These are phyloP conservation scores for Crataegus laevigata DNA, from an alignment of 306 rosid species.

Conservation along the genomic window DNA sequence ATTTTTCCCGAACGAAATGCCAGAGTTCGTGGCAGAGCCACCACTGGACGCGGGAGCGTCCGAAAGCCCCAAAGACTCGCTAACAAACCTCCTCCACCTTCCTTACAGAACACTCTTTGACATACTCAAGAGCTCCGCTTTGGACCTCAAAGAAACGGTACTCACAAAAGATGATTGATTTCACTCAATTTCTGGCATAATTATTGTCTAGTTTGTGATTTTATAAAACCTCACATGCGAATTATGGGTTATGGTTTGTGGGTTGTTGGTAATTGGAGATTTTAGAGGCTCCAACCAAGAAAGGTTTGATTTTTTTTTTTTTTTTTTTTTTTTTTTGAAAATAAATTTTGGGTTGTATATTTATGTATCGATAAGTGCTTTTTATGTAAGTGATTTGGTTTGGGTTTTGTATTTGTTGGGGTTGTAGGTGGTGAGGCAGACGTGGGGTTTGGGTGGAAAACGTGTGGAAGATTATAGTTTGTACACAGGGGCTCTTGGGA, in stretches of 20 bases:
- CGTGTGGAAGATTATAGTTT: slow-evolving; percentile 53
- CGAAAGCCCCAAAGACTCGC: slow-evolving; percentile 18
- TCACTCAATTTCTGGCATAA: not conserved
- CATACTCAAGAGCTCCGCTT: slow-evolving; percentile 34
- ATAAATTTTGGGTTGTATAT: not conserved
- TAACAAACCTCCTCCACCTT: slow-evolving; percentile 44
- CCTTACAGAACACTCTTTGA: slow-evolving; percentile 35
- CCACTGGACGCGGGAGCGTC: slow-evolving; percentile 23
- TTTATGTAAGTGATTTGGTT: not conserved
- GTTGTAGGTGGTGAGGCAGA: slow-evolving; percentile 68
- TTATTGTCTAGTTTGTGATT: not conserved
- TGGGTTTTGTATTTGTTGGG: slow-evolving; percentile 14
- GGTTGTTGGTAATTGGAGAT: not conserved
- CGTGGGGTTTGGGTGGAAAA: slow-evolving; percentile 53
- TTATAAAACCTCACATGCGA: not conserved
- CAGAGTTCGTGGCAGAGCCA: slow-evolving; percentile 37
- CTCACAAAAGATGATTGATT: not conserved
- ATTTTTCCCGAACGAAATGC: slow-evolving; percentile 65
- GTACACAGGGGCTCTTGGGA: slow-evolving; percentile 77
- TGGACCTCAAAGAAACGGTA: slow-evolving; percentile 65
- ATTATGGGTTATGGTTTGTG: not conserved
- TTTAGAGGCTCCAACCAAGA: not conserved
- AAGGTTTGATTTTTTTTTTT: not conserved
- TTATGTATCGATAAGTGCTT: not conserved
- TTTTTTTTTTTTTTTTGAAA: not conserved